Conservation (phyloP, 352 stramenopile genomes). For the Globisporangium sylvaticum region DNA sequence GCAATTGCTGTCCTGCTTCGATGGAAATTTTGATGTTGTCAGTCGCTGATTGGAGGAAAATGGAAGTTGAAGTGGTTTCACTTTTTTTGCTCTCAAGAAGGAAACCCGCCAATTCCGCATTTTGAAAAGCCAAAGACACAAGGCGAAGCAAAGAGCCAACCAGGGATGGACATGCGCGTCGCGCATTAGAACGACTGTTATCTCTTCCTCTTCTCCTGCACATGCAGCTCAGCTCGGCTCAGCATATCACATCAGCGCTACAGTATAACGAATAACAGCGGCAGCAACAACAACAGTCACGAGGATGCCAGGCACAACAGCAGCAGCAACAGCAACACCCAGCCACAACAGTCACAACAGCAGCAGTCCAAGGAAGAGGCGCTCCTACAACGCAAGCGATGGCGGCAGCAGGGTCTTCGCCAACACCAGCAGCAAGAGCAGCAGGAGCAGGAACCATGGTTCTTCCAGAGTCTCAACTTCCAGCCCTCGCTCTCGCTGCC, state of each 20-base stretch:
- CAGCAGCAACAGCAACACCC: background rate
- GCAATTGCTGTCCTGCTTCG: no score
- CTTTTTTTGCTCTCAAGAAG: background rate
- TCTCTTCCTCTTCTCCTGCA: background rate
- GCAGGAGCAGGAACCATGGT: constrained; percentile 46
- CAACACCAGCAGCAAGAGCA: constrained; percentile 9
- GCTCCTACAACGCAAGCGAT: constrained; percentile 19
- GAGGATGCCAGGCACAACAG: background rate
- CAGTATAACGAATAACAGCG: constrained; percentile 13
- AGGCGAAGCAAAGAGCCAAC: background rate
- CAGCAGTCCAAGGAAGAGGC: constrained; percentile 23
- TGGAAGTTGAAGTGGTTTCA: constrained; percentile 13
- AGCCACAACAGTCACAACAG: background rate
- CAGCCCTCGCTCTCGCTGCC: constrained; percentile 16
- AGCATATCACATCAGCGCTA: background rate
- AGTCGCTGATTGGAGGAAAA: background rate
- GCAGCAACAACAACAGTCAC: background rate
- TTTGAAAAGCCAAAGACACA: background rate
- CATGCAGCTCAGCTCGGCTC: no score
- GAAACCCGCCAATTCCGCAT: background rate
- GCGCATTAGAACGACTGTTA: background rate
- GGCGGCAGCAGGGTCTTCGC: constrained; percentile 11
- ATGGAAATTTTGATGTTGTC: no score
- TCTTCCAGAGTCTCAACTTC: constrained; percentile 64
- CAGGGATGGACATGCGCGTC: background rate